Base-by-base conservation (phyloP, 2,329 filamentous ascomycete genomes). In the Fusarium sambucinum region DNA sequence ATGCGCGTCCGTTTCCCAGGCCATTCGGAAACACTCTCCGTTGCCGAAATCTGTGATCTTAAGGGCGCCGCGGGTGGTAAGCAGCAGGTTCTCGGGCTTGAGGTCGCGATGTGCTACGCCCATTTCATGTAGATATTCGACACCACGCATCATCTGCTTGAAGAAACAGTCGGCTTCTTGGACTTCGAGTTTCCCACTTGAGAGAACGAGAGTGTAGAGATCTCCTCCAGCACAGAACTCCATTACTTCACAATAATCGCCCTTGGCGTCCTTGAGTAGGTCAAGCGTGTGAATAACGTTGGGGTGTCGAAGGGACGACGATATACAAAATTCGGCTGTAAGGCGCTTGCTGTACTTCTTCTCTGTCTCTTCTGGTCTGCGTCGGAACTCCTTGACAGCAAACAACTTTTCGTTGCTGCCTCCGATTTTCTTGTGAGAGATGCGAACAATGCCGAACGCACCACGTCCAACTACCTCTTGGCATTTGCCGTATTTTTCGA, bases 11-110 rank as follows among this genome's bases (percentile, higher is more conserved):
- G 94, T 96, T 80, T 99, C 96, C 96, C 96, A 99, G 3, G 96
- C 96, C 95, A 98, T 98, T 57, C 96, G 91, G 86, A 99, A 99
- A 80, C 96, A 99, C 80, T 99, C 96, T 75, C 96, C 96, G 74
- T 99, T 99, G 66, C 96, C 96, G 74, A 99, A 99, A 78, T 99
- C 96, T 29, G 96, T 98, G 69, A 99, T 99, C 77, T 99, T 99
- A 72, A 99, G 88, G 16, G 90, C 92, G 59, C 96, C 96, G 69
- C 94, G 93, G 1, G 92, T 96, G 6, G 96, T 99, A 57, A 99
- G 85, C 1, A 99, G 89, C 14, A 99, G 86, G 73, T 99, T 99
- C 79, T 99, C 96, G 1, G 96, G 96, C 80, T 99, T 99, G 45
- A 99, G 83, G 75, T 99, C 96, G 66, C 96, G 92, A 78, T 99